Base-by-base conservation (phyloP, 129 eudicot species). In the Centrapalus pauciflorus region DNA sequence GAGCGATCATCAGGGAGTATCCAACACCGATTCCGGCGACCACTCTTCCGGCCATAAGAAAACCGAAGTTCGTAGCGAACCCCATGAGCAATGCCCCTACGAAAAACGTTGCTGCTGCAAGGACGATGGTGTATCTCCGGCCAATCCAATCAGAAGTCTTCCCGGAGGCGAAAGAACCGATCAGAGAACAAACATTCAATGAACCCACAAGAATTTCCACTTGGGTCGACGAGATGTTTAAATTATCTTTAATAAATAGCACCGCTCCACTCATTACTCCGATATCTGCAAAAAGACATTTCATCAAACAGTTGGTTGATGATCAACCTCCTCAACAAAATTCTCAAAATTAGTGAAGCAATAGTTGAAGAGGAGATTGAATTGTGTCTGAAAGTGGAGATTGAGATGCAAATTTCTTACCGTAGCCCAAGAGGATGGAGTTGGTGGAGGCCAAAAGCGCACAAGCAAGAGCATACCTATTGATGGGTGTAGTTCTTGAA, bases 241-340 rank as follows among this genome's bases (percentile, higher is more conserved):
- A 67, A 56, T 74, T 58, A 9, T 87, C 96, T 64, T 70, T 87
- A 24, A 91, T 81, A 75, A 25, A 91, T 0, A 91, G 75, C 49
- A 81, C 78, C 3, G 96, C 97, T 17, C 97, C 97, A 77, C 97
- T 91, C 85, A 91, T 91, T 32, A 91, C 96, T 2, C 97, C 97
- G 13, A 87, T 91, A 70, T 91, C 97, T 91, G 73, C 69, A 66
- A 23, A 20, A 16, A 66, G 7, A 9, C 45, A 73, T 64, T 57
- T 66, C 45, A 23, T 64, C 74, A 67, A 55, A 74, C 65, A 54
- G 24, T 20, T 58, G 48, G 40, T 54, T 0, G 23, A 65, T 9
- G 9, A 34, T 14, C 73, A 50, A 66, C 0, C 1, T 50, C 13
- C 25, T 33, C 7, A 50, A 45, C 43, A 30, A 7, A 43, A 64